Evolutionary conservation across 345 rosid genomes (phyloP), one percentile per base, ranked within the genome.

Genomic region (Orychophragmus violaceus): DNA sequence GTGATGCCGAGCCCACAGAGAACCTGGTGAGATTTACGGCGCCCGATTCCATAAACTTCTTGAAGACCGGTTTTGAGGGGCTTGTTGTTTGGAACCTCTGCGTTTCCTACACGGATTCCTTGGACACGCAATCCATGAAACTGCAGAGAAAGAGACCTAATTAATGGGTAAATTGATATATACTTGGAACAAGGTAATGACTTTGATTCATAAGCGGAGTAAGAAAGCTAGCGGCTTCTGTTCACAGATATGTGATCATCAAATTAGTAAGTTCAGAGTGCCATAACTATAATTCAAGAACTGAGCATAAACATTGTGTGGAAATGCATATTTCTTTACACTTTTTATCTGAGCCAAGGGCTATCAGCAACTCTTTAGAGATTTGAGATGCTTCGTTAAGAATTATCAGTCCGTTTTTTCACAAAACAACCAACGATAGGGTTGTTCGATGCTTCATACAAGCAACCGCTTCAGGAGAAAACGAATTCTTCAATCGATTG

Each of bases 11-110:
- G 78, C 30, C 73, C 84, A 59, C 78, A 61, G 7, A 89, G 91
- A 37, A 89, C 84, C 37, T 87, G 86, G 56, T 82, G 89, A 42
- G 91, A 79, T 10, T 81, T 84, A 21, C 83, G 63, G 14, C 80
- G 85, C 8, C 96, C 94, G 10, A 89, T 71, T 12, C 94, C 96
- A 75, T 89, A 84, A 46, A 89, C 76, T 66, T 84, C 72, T 64
- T 84, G 96, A 37, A 89, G 87, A 28, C 91, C 83, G 12, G 69
- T 77, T 50, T 75, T 81, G 2, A 87, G 76, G 8, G 81, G 80
- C 83, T 87, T 84, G 33, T 57, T 33, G 58, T 81, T 82, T 22
- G 91, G 88, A 35, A 86, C 84, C 79, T 86, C 88, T 19, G 83
- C 84, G 25, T 82, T 83, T 24, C 91, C 91, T 49, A 86, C 85